Base-by-base conservation (phyloP, 2,329 filamentous ascomycete species). In the Talaromyces sp. region DNA sequence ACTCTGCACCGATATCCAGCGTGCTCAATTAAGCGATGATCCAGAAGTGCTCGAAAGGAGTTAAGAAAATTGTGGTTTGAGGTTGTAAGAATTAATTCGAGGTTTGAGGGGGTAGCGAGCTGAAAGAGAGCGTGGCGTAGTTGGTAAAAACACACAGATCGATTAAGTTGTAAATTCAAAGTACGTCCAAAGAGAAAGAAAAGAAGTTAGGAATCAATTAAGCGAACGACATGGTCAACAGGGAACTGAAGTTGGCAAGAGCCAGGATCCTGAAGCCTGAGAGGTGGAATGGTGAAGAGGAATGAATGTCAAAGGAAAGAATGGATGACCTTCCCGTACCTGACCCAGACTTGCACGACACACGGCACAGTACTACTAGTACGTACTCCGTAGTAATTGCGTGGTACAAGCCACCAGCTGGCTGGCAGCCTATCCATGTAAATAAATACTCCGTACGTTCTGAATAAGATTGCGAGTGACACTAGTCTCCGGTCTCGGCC, bases 201-300 rank as follows among this genome's bases (percentile, higher is more conserved):
- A 47, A 59, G 13, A 34, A 49, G 36, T 8, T 11, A 27, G 36
- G 53, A 25, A 61, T 17, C 49, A 25, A 60, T 66, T 38, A 67
- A 67, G 65, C 56, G 65, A 67, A 51, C 31, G 65, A 63, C 65
- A 67, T 67, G 65, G 61, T 49, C 56, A 54, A 62, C 56, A 66
- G 43, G 56, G 53, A 49, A 51, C 31, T 38, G 61, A 47, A 45
- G 53, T 36, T 34, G 45, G 64, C 59, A 45, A 43, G 3, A 17
- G 59, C 40, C 36, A 49, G 31, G 62, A 47, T 40, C 40, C 54
- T 63, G 51, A 58, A 61, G 64, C 64, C 53, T 51, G 34, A 36
- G 38, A 43, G 56, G 34, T 31, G 58, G 38, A 40, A 27, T 63
- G 63, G 25, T 56, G 34, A 2, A 17, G 54, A 38, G 15, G 53